Evolutionary conservation across 2,329 filamentous ascomycete genomes (phyloP), one percentile per base, ranked within the genome.

Genomic region (Coniochaeta sp.): DNA sequence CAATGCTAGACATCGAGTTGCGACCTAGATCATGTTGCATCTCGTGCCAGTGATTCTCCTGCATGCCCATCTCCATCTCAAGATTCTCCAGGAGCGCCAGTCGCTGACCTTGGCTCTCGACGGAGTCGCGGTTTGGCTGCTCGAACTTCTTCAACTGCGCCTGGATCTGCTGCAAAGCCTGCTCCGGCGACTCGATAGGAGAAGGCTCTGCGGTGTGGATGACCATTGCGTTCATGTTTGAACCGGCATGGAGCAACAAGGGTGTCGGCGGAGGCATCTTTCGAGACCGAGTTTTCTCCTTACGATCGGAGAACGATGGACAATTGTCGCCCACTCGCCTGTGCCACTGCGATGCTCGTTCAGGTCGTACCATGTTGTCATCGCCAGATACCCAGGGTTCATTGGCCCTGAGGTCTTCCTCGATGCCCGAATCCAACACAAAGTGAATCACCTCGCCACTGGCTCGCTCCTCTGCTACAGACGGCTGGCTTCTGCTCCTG

Each of bases 31-130:
- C 78, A 28, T 78, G 73, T 60, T 83, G 82, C 72, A 87, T 78
- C 57, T 79, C 73, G 60, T 81, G 79, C 86, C 85, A 88, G 64
- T 81, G 79, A 59, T 76, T 77, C 67, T 86, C 83, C 67, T 88
- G 81, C 64, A 78, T 70, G 0, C 80, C 82, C 78, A 88, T 84
- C 69, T 89, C 86, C 62, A 74, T 75, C 67, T 89, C 86, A 1
- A 89, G 73, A 62, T 84, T 80, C 34, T 83, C 79, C 1, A 89
- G 72, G 3, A 87, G 74, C 36, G 75, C 77, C 61, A 81, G 71
- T 31, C 78, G 74, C 59, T 75, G 74, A 16, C 73, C 72, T 31
- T 77, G 71, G 63, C 71, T 77, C 59, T 73, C 74, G 8, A 67
- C 68, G 0, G 70, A 70, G 16, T 72, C 73, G 36, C 67, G 65